phyloP scores from a whole-genome alignment of 352 stramenopile genomes.

The Phytophthora ramorum region DNA sequence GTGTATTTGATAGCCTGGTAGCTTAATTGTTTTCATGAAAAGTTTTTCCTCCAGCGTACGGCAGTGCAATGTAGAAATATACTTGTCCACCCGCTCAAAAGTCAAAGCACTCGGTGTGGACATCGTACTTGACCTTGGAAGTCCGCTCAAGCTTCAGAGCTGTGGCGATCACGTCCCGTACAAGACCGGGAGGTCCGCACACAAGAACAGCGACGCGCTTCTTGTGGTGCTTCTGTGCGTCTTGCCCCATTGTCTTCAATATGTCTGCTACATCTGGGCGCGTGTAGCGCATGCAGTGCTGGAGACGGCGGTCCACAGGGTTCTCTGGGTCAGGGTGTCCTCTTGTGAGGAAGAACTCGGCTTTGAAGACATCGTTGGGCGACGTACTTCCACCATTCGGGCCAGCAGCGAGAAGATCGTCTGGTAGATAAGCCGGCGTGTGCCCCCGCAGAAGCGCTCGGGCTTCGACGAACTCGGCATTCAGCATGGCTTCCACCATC shows the following conservation, averaged over 20 bases:
- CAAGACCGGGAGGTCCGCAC: constrained; percentile 39
- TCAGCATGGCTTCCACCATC: constrained; percentile 37
- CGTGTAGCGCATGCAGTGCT: constrained; percentile 32
- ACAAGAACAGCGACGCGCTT: constrained; percentile 44
- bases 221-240: constrained; percentile 25
- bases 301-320: constrained; percentile 28
- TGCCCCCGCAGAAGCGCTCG: constrained; percentile 10
- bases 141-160: constrained; percentile 20
- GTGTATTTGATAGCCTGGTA: background rate
- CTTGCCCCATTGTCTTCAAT: constrained; percentile 28
- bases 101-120: constrained; percentile 42
- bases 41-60: background rate
- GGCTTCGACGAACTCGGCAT: constrained; percentile 9
- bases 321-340: constrained; percentile 29
- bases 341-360: constrained; percentile 45
- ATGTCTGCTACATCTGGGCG: constrained; percentile 32
- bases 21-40: background rate
- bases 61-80: no score
- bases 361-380: constrained; percentile 30
- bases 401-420: constrained; percentile 8
- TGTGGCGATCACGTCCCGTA: constrained; percentile 29
- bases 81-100: constrained; percentile 11
- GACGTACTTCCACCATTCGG: constrained; percentile 7
- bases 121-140: constrained; percentile 37
- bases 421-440: constrained; percentile 12